These are phyloP conservation scores for Pleurotus tuoliensis DNA, from an alignment of 768 basidiomycete species.

Conservation along the genomic window DNA sequence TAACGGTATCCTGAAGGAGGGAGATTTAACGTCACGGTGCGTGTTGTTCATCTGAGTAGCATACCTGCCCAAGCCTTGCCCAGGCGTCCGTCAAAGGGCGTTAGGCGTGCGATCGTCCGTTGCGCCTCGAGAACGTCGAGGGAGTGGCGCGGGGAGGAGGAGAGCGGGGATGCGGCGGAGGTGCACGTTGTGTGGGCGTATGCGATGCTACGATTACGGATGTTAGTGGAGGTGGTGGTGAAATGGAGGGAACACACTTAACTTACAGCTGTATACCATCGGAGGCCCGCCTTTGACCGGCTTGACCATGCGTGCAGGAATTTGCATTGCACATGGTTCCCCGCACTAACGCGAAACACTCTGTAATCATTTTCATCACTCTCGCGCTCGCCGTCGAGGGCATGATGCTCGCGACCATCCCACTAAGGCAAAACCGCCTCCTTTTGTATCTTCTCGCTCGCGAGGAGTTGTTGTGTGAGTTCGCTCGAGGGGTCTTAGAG, in stretches of 20 bases:
- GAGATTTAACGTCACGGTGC: not conserved
- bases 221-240: conserved; percentile 2
- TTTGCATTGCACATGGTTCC: conserved; percentile 38
- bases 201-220: conserved; percentile 43
- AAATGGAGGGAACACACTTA: conserved; percentile 30
- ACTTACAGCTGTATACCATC: conserved; percentile 63
- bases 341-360: conserved; percentile 21
- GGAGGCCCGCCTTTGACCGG: conserved; percentile 33
- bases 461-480: conserved; percentile 54
- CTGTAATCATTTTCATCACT: conserved; percentile 2
- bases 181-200: conserved; percentile 67
- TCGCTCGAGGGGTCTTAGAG: conserved; percentile 61
- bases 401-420: conserved; percentile 20
- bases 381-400: not conserved
- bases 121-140: conserved; percentile 45
- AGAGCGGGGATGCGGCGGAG: conserved; percentile 58
- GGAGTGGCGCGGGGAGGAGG: conserved; percentile 31
- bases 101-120: conserved; percentile 43
- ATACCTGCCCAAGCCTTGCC: conserved; percentile 57
- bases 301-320: conserved; percentile 44
- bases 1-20: conserved; percentile 28
- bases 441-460: conserved; percentile 49
- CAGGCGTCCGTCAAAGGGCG: conserved; percentile 71
- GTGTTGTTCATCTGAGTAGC: conserved; percentile 12
- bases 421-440: conserved; percentile 71